These are phyloP conservation scores for Colletotrichum incanum DNA, from an alignment of 2,329 filamentous ascomycete genomes.

Conservation along the genomic window DNA sequence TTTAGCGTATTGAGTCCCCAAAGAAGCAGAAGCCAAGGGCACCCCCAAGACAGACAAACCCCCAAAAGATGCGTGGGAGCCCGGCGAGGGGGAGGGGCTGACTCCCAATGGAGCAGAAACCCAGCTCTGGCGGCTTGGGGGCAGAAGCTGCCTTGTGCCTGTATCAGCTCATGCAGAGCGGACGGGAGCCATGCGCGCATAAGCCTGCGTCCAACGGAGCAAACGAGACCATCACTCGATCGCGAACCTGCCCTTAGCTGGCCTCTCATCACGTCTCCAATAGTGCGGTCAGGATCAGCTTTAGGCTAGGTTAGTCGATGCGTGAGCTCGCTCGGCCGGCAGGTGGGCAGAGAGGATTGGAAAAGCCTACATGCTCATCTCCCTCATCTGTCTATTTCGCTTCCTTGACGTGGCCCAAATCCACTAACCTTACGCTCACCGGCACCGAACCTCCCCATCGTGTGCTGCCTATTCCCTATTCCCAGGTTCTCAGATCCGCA, in stretches of 20 bases:
- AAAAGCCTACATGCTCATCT: neutral
- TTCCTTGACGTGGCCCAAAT: neutral
- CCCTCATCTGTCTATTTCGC: neutral
- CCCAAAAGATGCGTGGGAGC: neutral
- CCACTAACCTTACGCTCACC: slow-evolving; percentile 8
- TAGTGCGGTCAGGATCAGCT: slow-evolving; percentile 3
- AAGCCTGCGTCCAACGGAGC: neutral
- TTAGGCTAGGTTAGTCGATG: slow-evolving; percentile 2
- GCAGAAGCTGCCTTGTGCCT: slow-evolving; percentile 9
- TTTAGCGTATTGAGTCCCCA: slow-evolving; percentile 15
- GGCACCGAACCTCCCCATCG: neutral
- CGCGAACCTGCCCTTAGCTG: neutral
- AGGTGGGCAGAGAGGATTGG: slow-evolving; percentile 1
- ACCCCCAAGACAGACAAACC: slow-evolving; percentile 5
- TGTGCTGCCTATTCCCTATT: slow-evolving; percentile 10
- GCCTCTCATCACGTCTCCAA: neutral
- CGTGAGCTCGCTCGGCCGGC: slow-evolving; percentile 4
- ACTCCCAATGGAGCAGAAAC: neutral
- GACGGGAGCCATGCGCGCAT: slow-evolving; percentile 9
- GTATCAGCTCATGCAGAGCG: slow-evolving; percentile 22
- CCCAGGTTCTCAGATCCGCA: slow-evolving; percentile 39
- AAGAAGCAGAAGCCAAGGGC: slow-evolving; percentile 9
- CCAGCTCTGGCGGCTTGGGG: slow-evolving; percentile 14
- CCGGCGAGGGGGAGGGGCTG: neutral
- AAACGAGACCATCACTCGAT: slow-evolving; percentile 2